Evolutionary conservation across 2,329 filamentous ascomycete genomes (phyloP), one percentile per base, ranked within the genome.

Genomic region (Ophiocordyceps australis): DNA sequence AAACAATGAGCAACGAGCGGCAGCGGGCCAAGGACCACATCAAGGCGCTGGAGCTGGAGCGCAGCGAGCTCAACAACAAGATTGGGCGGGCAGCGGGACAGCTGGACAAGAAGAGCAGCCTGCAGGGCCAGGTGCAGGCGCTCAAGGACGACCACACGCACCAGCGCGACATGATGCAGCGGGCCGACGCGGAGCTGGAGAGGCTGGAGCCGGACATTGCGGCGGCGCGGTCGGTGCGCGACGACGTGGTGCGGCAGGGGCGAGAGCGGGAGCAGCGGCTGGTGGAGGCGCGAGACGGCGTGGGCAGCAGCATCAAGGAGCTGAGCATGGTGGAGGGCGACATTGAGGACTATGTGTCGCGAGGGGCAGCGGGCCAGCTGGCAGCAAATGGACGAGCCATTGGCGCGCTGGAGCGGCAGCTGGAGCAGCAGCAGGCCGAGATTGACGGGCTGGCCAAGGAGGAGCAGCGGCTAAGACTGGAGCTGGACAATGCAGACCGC

Each of bases 271-370:
- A 92, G 43, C 71, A 75, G 38, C 66, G 70, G 30, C 56, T 85
- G 22, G 71, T 75, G 16, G 65, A 74, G 20, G 74, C 77, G 32
- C 71, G 79, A 9, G 74, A 77, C 29, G 68, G 60, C 13, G 59
- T 95, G 10, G 68, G 72, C 5, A 72, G 74, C 32, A 89, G 73
- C 17, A 59, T 89, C 28, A 74, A 75, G 40, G 75, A 86, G 43
- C 66, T 98, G 27, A 72, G 71, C 38, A 60, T 77, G 46, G 63
- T 81, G 23, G 78, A 81, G 34, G 58, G 63, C 27, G 78, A 86
- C 26, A 92, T 98, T 33, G 68, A 72, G 32, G 67, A 71, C 19
- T 98, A 95, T 43, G 54, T 79, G 21, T 68, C 81, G 28, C 64
- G 72, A 20, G 81, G 76, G 28, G 86, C 85, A 1, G 68, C 74